A percentile compares a stretch with the other conserved stretches of the same genome.
Conservation (phyloP, 768 basidiomycete genomes). For the Auricularia sp. region DNA sequence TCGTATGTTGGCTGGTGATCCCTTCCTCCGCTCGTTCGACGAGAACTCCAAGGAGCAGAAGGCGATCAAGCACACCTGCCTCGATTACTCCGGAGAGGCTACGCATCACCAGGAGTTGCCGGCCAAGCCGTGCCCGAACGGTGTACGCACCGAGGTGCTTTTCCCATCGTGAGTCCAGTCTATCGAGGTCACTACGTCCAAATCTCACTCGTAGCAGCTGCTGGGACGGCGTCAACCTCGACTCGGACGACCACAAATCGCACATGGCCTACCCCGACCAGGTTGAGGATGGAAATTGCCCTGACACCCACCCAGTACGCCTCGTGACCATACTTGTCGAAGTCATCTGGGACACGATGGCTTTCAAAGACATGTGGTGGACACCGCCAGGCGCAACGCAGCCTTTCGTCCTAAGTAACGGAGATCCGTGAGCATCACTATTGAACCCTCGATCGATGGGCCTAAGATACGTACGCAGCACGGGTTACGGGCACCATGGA, state of each 20-base stretch:
- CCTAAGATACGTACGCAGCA: neutral
- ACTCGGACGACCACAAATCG: conserved; percentile 27
- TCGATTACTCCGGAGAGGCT: conserved; percentile 24
- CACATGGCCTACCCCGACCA: conserved; percentile 26
- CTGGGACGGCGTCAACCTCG: conserved; percentile 31
- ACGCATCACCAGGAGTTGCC: conserved; percentile 12
- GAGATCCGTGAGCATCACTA: neutral
- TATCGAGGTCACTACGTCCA: neutral
- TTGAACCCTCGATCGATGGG: no score
- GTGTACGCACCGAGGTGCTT: conserved; percentile 21
- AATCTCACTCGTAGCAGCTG: conserved; percentile 9
- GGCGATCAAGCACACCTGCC: conserved; percentile 32
- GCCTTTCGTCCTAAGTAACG: conserved; percentile 1
- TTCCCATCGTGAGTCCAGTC: conserved; percentile 13
- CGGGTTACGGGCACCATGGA: neutral
- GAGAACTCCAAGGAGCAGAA: conserved; percentile 23
- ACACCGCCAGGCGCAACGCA: neutral
- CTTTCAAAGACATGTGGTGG: neutral
- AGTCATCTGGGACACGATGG: neutral
- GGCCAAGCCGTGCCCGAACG: conserved; percentile 16
- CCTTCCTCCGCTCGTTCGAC: conserved; percentile 38
- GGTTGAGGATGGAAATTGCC: conserved; percentile 12
- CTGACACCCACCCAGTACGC: conserved; percentile 11
- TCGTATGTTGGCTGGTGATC: conserved; percentile 36
- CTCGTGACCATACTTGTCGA: conserved; percentile 15